phyloP scores from a whole-genome alignment of 2,329 filamentous ascomycete species.

The Penicillium hesseltinei region DNA sequence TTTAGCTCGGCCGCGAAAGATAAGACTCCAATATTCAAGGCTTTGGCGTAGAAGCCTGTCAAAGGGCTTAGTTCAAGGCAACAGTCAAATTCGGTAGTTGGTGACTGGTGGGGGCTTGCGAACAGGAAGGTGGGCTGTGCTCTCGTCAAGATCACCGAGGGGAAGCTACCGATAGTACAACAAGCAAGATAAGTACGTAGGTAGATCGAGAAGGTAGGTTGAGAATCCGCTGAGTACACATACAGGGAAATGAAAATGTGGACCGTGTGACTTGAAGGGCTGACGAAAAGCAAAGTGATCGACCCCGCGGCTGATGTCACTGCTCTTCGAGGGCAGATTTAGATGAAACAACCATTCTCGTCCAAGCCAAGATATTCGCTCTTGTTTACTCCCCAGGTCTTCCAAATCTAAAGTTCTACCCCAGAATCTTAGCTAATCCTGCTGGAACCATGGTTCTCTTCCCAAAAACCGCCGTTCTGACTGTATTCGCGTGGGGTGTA shows the following conservation, averaged over 20 bases:
- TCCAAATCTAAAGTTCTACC: not conserved
- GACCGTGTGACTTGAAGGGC: not conserved
- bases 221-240: not conserved
- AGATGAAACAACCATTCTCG: not conserved
- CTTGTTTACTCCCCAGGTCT: not conserved
- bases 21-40: not conserved
- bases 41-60: not conserved
- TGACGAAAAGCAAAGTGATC: constrained; percentile 1
- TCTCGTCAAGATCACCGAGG: not conserved
- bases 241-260: not conserved
- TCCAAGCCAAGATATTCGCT: not conserved
- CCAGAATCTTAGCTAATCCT: not conserved
- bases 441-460: constrained; percentile 1
- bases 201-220: not conserved
- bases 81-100: not conserved
- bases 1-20: not conserved
- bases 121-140: not conserved
- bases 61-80: not conserved
- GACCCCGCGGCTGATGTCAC: constrained; percentile 15
- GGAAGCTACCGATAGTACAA: not conserved
- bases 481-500: not conserved
- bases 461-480: not conserved
- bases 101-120: constrained; percentile 1
- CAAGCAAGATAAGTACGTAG: not conserved
- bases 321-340: not conserved